Conservation (phyloP, 768 basidiomycete genomes). For the Suillus ampliporus region DNA sequence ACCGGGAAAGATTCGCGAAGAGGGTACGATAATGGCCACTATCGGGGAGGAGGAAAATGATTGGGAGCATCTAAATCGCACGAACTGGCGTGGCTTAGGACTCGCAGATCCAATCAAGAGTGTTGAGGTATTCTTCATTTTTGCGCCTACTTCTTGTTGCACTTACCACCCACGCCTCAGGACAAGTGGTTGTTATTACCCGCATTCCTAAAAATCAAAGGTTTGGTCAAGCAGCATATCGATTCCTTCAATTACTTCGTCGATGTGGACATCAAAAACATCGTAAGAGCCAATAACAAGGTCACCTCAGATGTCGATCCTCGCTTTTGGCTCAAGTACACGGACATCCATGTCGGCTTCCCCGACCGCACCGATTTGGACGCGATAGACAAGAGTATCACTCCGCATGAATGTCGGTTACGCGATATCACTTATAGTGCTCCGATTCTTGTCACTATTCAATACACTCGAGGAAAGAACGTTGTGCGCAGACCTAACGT, state of each 20-base stretch:
- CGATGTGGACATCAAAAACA: slow-evolving; percentile 95
- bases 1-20: neutral
- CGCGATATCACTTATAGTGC: slow-evolving; percentile 96
- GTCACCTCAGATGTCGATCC: slow-evolving; percentile 97
- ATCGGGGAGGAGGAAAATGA: slow-evolving; percentile 44
- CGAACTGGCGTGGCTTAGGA: slow-evolving; percentile 77
- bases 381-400: slow-evolving; percentile 80
- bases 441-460: slow-evolving; percentile 91
- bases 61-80: slow-evolving; percentile 62
- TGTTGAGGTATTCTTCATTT: slow-evolving; percentile 72
- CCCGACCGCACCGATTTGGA: slow-evolving; percentile 89
- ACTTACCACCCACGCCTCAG: slow-evolving; percentile 45
- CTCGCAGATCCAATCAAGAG: slow-evolving; percentile 91
- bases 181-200: slow-evolving; percentile 99
- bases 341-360: slow-evolving; percentile 91
- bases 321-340: slow-evolving; percentile 95
- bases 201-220: slow-evolving; percentile 96
- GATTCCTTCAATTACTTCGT: slow-evolving; percentile 99
- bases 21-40: slow-evolving; percentile 10
- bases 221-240: slow-evolving; percentile 98
- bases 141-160: slow-evolving; percentile 5
- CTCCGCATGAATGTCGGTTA: slow-evolving; percentile 96
- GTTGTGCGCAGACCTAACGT: slow-evolving; percentile 85
- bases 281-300: slow-evolving; percentile 91
- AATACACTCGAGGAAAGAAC: slow-evolving; percentile 91